A percentile compares a stretch with the other conserved stretches of the same genome.
Conservation (phyloP, 139 green algal genomes). For the Chlamydomonas sphaeroides region DNA sequence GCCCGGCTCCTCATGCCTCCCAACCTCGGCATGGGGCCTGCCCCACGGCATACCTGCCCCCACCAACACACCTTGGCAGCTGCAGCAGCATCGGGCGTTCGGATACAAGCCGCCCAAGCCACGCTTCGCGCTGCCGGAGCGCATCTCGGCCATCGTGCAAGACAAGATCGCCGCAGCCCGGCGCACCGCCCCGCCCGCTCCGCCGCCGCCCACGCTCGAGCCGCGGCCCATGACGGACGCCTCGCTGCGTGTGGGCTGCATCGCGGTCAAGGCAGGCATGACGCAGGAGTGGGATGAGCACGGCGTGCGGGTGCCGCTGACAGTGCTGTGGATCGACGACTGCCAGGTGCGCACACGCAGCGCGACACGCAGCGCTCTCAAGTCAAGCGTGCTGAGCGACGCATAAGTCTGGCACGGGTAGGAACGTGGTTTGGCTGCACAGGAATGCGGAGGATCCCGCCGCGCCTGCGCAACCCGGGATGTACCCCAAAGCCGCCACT, state of each 20-base stretch:
- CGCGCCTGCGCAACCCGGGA: too few species aligned
- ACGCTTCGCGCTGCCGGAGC: slow-evolving; percentile 11
- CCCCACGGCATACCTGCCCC: too few species aligned
- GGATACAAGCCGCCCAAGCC: slow-evolving; percentile 20
- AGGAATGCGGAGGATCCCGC: too few species aligned
- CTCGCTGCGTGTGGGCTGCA: slow-evolving; percentile 76
- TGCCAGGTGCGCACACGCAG: slow-evolving; percentile 75
- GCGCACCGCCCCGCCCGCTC: not conserved
- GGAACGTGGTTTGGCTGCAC: too few species aligned
- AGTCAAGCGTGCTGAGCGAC: too few species aligned
- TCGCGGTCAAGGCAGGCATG: slow-evolving; percentile 97
- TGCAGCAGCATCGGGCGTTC: slow-evolving; percentile 6
- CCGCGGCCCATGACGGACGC: slow-evolving; percentile 32
- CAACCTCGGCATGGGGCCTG: too few species aligned
- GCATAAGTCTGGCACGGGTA: too few species aligned
- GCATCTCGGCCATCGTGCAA: slow-evolving; percentile 11
- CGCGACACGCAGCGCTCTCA: not conserved
- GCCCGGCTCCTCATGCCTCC: too few species aligned
- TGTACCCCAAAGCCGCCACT: too few species aligned
- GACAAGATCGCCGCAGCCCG: not conserved
- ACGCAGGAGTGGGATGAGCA: slow-evolving; percentile 95
- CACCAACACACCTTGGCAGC: too few species aligned
- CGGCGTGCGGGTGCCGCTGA: slow-evolving; percentile 88
- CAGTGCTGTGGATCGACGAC: slow-evolving; percentile 96
- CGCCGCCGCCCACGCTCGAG: slow-evolving; percentile 33